Base-by-base conservation (phyloP, 208 protist species). In the Crithidia fasciculata region DNA sequence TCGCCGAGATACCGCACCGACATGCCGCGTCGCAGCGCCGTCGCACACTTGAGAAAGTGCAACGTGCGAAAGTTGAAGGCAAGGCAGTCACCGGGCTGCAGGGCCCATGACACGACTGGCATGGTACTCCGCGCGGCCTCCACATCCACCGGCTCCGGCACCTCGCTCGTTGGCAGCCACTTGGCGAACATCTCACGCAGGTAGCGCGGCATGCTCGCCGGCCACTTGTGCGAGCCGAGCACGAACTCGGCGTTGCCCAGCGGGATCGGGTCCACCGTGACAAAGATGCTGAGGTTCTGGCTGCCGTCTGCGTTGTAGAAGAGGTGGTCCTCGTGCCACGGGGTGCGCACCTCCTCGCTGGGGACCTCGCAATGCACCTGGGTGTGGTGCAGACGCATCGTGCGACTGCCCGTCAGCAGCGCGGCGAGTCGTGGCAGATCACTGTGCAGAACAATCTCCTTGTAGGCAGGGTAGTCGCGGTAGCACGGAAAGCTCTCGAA, bases 241-340 rank as follows among this genome's bases (percentile, higher is more conserved):
- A 87, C 64, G 44, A 84, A 84, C 64, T 87, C 83, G 8, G 68
- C 74, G 64, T 69, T 80, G 45, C 77, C 78, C 8, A 45, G 16
- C 5, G 78, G 74, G 9, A 81, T 76, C 15, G 74, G 62, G 75
- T 89, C 77, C 36, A 84, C 74, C 13, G 77, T 59, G n/a, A 89
- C 80, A 60, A 81, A 86, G 64, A 86, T 74, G 68, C 72, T 85
- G 72, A 86, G 70, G 28, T 36, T 83, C 53, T 86, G 77, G 44
- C 67, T 68, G 28, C 80, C 84, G 16, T 76, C 68, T 44, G 81
- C 69, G 75, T 84, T 89, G 75, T 83, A 89, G 74, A 82, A 86
- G 9, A 79, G 78, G 7, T 72, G 70, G 60, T 84, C 84, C 64
- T 81, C 68, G 70, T 84, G 80, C 84, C 80, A 88, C 47, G 74